Evolutionary conservation across 2,329 filamentous ascomycete genomes (phyloP).

Genomic region (Penicillium sp.): DNA sequence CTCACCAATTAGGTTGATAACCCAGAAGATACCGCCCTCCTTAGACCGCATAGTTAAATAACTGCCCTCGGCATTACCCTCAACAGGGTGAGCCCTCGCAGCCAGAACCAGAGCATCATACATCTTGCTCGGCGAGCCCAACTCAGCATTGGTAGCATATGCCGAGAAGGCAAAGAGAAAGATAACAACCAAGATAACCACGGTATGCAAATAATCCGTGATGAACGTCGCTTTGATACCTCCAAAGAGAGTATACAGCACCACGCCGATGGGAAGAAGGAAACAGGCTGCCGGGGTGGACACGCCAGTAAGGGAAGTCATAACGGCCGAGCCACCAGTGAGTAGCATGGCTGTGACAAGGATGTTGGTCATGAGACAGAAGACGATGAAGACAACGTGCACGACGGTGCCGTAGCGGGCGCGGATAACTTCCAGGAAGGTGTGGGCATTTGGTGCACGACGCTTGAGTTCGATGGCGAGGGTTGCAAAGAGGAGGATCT

Average conservation of each 20-base stretch:
- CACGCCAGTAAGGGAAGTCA: conserved; percentile 69
- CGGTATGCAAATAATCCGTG: conserved; percentile 82
- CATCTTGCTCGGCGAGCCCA: conserved; percentile 73
- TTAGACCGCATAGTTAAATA: conserved; percentile 83
- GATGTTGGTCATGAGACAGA: conserved; percentile 80
- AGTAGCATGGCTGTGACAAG: conserved; percentile 87
- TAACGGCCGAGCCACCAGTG: conserved; percentile 76
- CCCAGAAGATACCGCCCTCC: conserved; percentile 83
- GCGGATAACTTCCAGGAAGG: conserved; percentile 77
- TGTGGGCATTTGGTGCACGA: conserved; percentile 81
- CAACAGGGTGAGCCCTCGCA: conserved; percentile 67
- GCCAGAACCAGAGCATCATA: conserved; percentile 75
- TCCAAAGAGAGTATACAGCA: conserved; percentile 70
- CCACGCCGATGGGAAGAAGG: conserved; percentile 74
- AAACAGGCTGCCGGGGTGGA: conserved; percentile 79
- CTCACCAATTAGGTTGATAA: conserved; percentile 85
- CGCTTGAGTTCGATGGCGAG: conserved; percentile 87
- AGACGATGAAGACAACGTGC: conserved; percentile 77
- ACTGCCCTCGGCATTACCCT: conserved; percentile 74
- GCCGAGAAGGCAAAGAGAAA: conserved; percentile 80
- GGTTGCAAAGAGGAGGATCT: conserved; percentile 86
- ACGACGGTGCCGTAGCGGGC: conserved; percentile 73
- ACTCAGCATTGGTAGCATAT: conserved; percentile 68
- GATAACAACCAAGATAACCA: conserved; percentile 72
- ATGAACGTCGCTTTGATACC: conserved; percentile 86